Evolutionary conservation across 208 protist species (phyloP), one percentile per base, ranked within the genome.

Genomic region (Leishmania tarentolae): DNA sequence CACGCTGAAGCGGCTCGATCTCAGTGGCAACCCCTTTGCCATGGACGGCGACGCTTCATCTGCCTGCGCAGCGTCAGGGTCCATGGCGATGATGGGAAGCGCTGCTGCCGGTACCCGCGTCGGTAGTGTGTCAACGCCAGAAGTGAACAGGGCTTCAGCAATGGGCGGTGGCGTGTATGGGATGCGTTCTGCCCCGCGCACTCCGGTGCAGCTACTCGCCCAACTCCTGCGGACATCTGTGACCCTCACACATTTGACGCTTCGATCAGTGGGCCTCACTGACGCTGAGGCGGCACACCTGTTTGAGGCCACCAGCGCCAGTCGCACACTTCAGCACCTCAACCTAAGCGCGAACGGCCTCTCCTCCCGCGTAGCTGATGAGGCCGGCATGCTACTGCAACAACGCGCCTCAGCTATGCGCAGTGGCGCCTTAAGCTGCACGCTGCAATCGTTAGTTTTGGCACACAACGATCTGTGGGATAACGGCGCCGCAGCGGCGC

Each of bases 341-440:
- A 90, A 97, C 88, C 52, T 98, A 19, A 90, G 87, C 63, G 78
- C 92, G 42, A 98, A 98, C 75, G 59, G 83, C 11, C 88, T 97
- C 35, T 85, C 84, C 21, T 70, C 86, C 5, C 40, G 57, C 11
- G 92, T 98, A 15, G 92, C 87, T 35, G 90, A 93, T 74, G 89
- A 86, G 31, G 78, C 94, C 15, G 93, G 92, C 2, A 57, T 83
- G 19, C 80, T 96, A 44, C 65, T 98, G 74, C 85, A 87, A 73
- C 86, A 82, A 46, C 87, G 92, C 65, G 81, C 79, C 15, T 56
- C 81, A 3, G 50, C 82, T 46, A 47, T 81, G 31, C 76, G 81
- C 28, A n/a, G 71, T 52, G 81, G 81, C 6, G 87, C 84, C 31
- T 84, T 85, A 69, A 66, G 79, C 57, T 90, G 81, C 52, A 80